Percentiles rank a stretch among this genome's conserved stretches.
These are phyloP conservation scores for Talaromyces sp. DNA, from an alignment of 2,329 filamentous ascomycete genomes.

Conservation along the genomic window DNA sequence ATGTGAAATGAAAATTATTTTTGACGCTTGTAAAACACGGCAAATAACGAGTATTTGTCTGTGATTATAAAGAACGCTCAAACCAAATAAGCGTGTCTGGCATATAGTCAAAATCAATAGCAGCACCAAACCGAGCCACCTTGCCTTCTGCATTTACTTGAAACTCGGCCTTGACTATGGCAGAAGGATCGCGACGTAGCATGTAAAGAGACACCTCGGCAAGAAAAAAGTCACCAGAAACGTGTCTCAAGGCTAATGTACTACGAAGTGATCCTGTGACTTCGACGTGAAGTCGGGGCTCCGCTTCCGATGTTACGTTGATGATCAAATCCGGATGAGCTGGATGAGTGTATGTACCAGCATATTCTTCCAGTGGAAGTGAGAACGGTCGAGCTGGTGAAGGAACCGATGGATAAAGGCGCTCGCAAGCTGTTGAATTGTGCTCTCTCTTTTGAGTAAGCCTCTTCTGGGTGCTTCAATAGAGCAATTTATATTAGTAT, in stretches of 20 bases:
- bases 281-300: neutral
- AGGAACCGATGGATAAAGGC: constrained; percentile 1
- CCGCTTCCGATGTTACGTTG: neutral
- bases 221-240: constrained; percentile 4
- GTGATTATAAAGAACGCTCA: neutral
- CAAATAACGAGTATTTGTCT: neutral
- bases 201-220: constrained; percentile 4
- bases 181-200: neutral
- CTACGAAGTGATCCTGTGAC: constrained; percentile 2
- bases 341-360: constrained; percentile 4
- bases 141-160: constrained; percentile 2
- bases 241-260: constrained; percentile 1
- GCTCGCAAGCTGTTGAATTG: neutral
- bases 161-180: constrained; percentile 4
- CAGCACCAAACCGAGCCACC: constrained; percentile 2
- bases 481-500: neutral
- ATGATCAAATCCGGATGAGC: constrained; percentile 5
- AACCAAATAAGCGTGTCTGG: constrained; percentile 8
- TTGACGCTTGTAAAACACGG: neutral
- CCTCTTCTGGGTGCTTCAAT: neutral
- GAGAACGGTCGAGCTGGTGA: constrained; percentile 2
- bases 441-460: neutral
- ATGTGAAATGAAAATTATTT: neutral
- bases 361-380: constrained; percentile 1
- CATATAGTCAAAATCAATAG: constrained; percentile 6